Conservation (phyloP, 1,284 basidiomycete species). For the Tremellales sp. region DNA sequence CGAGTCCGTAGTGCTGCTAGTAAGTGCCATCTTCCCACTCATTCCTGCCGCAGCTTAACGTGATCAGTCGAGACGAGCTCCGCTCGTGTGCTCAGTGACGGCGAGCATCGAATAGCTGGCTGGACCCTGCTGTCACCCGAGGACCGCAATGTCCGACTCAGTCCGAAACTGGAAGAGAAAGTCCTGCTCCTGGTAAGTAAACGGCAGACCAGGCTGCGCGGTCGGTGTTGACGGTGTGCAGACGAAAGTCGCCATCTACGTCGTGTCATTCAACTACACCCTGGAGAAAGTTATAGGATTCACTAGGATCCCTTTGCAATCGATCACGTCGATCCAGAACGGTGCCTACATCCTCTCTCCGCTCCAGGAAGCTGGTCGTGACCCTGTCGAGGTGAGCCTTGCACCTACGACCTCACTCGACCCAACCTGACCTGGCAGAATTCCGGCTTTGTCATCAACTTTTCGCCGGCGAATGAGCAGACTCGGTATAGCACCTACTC, state of each 20-base stretch:
- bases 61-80: slow-evolving; percentile 74
- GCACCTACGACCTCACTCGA: not conserved
- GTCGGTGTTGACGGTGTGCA: too few species aligned
- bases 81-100: slow-evolving; percentile 72
- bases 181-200: slow-evolving; percentile 76
- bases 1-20: slow-evolving; percentile 81
- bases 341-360: slow-evolving; percentile 88
- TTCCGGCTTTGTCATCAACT: slow-evolving; percentile 74
- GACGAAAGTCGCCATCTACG: slow-evolving; percentile 63
- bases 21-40: too few species aligned
- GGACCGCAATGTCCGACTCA: slow-evolving; percentile 65
- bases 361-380: slow-evolving; percentile 80
- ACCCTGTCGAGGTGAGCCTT: slow-evolving; percentile 58
- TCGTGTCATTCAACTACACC: slow-evolving; percentile 79
- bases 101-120: slow-evolving; percentile 72
- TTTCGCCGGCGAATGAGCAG: slow-evolving; percentile 63
- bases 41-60: not conserved
- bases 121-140: slow-evolving; percentile 90
- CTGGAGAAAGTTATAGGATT: slow-evolving; percentile 86
- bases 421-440: slow-evolving; percentile 58
- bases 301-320: slow-evolving; percentile 79
- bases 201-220: too few species aligned
- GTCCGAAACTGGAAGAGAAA: slow-evolving; percentile 80
- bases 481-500: slow-evolving; percentile 77
- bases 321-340: slow-evolving; percentile 77